Percentiles rank a stretch among this genome's conserved stretches.
These are phyloP conservation scores for Paracorniculantispora psalliotae DNA, from an alignment of 2,329 filamentous ascomycete genomes.

Conservation along the genomic window DNA sequence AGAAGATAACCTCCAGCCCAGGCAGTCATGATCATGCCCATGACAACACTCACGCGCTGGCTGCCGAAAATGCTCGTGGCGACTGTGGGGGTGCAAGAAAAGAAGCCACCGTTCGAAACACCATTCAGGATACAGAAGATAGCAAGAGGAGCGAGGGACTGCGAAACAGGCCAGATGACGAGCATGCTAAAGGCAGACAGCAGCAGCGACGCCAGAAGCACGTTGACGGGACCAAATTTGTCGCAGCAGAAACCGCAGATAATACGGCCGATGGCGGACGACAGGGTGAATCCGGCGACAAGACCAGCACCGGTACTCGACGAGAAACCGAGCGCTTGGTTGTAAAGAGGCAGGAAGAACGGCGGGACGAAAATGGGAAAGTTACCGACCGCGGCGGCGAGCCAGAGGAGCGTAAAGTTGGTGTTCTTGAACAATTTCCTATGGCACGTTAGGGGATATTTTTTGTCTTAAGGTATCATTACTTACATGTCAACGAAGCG, in stretches of 20 bases:
- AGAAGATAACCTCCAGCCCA: constrained; percentile 59
- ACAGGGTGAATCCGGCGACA: constrained; percentile 57
- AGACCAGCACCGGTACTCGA: constrained; percentile 50
- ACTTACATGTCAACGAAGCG: constrained; percentile 47
- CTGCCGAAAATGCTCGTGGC: constrained; percentile 56
- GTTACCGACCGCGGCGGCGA: constrained; percentile 50
- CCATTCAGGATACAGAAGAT: constrained; percentile 58
- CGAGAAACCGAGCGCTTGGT: constrained; percentile 46
- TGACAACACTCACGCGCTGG: constrained; percentile 48
- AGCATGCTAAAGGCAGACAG: constrained; percentile 55
- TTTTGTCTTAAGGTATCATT: too few species aligned
- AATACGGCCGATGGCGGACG: constrained; percentile 54
- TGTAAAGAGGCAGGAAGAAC: constrained; percentile 57
- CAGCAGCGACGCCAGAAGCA: constrained; percentile 44
- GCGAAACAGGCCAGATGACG: constrained; percentile 56
- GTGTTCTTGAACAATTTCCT: constrained; percentile 48
- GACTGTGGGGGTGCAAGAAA: constrained; percentile 58
- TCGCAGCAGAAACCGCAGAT: constrained; percentile 51
- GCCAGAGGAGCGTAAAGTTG: constrained; percentile 48
- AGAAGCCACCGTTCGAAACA: constrained; percentile 57
- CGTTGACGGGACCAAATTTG: constrained; percentile 51
- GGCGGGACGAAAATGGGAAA: constrained; percentile 58
- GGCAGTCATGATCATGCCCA: constrained; percentile 57
- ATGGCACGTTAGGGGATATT: too few species aligned
- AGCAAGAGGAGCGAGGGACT: constrained; percentile 48